Conservation (phyloP, 2,329 filamentous ascomycete species). For the Trichoderma aggressivum region DNA sequence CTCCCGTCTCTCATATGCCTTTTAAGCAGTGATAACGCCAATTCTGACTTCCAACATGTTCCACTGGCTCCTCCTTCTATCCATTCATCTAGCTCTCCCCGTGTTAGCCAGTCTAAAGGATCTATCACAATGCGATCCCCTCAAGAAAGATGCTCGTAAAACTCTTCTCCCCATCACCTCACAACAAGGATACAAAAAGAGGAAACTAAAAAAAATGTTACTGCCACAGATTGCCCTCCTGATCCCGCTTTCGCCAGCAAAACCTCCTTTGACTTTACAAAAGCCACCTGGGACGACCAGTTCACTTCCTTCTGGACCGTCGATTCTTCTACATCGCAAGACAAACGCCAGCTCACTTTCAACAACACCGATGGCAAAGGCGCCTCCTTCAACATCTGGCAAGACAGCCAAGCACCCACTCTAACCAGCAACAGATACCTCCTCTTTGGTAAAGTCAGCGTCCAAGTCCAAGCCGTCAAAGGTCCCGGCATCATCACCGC, state of each 20-base stretch:
- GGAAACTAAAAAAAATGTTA: neutral
- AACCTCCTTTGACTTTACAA: conserved; percentile 58
- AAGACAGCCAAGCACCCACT: conserved; percentile 54
- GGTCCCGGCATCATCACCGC: conserved; percentile 75
- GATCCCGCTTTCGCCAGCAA: conserved; percentile 63
- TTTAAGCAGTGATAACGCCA: neutral
- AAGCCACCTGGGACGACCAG: conserved; percentile 46
- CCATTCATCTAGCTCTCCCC: conserved; percentile 6
- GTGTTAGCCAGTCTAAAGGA: conserved; percentile 23
- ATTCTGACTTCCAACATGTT: neutral
- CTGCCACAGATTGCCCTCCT: conserved; percentile 49
- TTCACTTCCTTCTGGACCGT: conserved; percentile 30
- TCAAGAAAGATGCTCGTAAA: conserved; percentile 27
- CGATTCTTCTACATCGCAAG: conserved; percentile 33
- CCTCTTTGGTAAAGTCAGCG: conserved; percentile 76
- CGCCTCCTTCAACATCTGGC: conserved; percentile 51
- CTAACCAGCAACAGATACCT: conserved; percentile 73
- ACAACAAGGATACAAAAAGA: neutral
- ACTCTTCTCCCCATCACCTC: neutral
- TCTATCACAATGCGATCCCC: conserved; percentile 26
- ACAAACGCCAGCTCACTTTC: conserved; percentile 28
- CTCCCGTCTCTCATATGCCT: neutral
- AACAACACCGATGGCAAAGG: conserved; percentile 29
- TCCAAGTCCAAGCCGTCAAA: conserved; percentile 65
- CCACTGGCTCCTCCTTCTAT: neutral